Conservation (phyloP, 208 protist species). For the Novymonas esmeraldas region DNA sequence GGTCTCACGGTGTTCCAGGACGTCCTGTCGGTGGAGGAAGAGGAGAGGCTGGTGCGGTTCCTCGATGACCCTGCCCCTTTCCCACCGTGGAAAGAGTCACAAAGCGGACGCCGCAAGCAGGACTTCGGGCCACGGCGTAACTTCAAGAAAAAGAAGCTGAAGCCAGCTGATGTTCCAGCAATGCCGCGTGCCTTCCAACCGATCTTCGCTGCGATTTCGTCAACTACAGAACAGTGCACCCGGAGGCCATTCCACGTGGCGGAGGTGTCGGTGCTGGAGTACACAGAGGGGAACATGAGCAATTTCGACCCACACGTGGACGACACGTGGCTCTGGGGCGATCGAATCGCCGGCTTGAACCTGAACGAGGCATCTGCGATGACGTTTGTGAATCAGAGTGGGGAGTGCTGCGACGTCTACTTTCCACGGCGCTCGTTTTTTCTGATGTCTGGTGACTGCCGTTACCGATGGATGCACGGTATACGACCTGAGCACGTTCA, state of each 20-base stretch:
- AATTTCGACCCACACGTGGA: constrained; percentile 91
- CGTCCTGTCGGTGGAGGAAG: constrained; percentile 52
- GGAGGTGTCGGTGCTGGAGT: constrained; percentile 83
- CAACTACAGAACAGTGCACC: constrained; percentile 33
- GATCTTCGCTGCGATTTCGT: constrained; percentile 36
- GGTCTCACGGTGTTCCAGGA: constrained; percentile 58
- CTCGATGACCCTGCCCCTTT: constrained; percentile 68
- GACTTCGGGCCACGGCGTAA: constrained; percentile 86
- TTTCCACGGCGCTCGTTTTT: constrained; percentile 76
- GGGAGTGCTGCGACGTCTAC: constrained; percentile 59
- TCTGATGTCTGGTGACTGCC: constrained; percentile 67
- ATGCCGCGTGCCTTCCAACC: constrained; percentile 65
- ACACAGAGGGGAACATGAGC: constrained; percentile 50
- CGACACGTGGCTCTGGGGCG: constrained; percentile 92
- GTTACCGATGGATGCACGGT: constrained; percentile 88
- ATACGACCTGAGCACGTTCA: constrained; percentile 71
- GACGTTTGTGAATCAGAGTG: constrained; percentile 77
- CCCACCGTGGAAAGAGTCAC: constrained; percentile 75
- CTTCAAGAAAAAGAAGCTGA: constrained; percentile 90
- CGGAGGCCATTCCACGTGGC: constrained; percentile 44
- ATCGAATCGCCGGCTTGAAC: constrained; percentile 81
- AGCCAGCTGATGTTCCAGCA: constrained; percentile 36
- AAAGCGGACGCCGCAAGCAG: constrained; percentile 87
- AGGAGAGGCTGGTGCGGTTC: constrained; percentile 49
- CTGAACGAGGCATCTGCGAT: constrained; percentile 67